phyloP scores from a whole-genome alignment of 176 grass and related monocot genomes.

The Phragmites australis region DNA sequence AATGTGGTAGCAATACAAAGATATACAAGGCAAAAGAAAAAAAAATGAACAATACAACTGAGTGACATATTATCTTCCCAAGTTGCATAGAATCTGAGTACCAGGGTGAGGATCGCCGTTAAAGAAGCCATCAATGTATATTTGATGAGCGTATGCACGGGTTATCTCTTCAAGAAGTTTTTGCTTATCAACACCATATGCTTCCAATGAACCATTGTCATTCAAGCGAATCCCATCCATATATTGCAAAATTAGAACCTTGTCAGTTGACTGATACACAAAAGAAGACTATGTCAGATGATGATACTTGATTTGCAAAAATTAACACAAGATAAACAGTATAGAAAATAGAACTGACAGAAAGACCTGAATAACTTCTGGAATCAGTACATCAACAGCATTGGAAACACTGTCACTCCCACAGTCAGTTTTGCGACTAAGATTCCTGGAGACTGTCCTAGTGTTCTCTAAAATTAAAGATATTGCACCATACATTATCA shows the following conservation, averaged over 20 bases:
- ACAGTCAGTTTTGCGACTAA: conserved; percentile 39
- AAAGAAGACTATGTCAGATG: conserved; percentile 25
- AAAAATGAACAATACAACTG: not conserved
- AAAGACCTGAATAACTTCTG: conserved; percentile 93
- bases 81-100: conserved; percentile 38
- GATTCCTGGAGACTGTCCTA: conserved; percentile 72
- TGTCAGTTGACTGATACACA: conserved; percentile 82
- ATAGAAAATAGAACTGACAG: conserved; percentile 5
- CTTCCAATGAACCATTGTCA: conserved; percentile 73
- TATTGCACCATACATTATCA: conserved; percentile 23
- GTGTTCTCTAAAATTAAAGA: conserved; percentile 80
- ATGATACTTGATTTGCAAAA: conserved; percentile 31
- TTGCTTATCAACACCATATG: conserved; percentile 90
- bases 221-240: conserved; percentile 97
- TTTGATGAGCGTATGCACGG: conserved; percentile 96
- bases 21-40: not conserved
- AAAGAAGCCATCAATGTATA: conserved; percentile 96
- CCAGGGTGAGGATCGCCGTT: conserved; percentile 99
- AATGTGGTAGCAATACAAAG: conserved; percentile 2
- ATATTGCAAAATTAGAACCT: conserved; percentile 86
- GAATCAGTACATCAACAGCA: conserved; percentile 74
- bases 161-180: conserved; percentile 94
- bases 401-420: conserved; percentile 40
- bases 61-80: conserved; percentile 18
- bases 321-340: conserved; percentile 21